These are phyloP conservation scores for Saccharomycopsis javanensis DNA, from an alignment of 805 yeast genomes.

Conservation along the genomic window DNA sequence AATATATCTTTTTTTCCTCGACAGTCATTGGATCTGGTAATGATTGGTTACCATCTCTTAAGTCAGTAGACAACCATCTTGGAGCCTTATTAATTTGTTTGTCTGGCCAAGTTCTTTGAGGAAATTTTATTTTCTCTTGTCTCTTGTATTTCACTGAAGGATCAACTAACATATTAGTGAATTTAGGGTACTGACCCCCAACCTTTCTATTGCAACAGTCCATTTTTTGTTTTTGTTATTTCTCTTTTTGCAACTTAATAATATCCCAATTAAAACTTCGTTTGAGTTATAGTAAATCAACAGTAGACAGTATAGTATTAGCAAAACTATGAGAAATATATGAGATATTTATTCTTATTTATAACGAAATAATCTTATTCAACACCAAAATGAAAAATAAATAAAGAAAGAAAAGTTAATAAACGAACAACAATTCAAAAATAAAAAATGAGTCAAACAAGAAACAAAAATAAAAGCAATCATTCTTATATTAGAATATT, in stretches of 20 bases:
- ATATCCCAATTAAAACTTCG: too few relatives aligned
- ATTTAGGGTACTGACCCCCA: conserved; percentile 16
- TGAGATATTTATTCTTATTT: background rate
- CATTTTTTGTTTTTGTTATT: conserved; percentile 5
- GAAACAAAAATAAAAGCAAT: background rate
- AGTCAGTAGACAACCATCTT: conserved; percentile 71
- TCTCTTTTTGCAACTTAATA: background rate
- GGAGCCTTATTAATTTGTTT: conserved; percentile 61
- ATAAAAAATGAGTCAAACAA: background rate
- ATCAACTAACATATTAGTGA: conserved; percentile 48
- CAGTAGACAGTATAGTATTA: too few relatives aligned
- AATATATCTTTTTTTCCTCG: conserved; percentile 63
- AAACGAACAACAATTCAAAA: background rate
- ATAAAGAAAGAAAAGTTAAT: background rate
- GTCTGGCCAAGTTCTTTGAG: conserved; percentile 65
- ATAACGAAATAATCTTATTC: background rate
- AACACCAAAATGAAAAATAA: background rate
- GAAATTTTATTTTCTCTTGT: conserved; percentile 44
- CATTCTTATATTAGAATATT: background rate
- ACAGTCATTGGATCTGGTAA: conserved; percentile 77
- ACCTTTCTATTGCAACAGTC: conserved; percentile 16
- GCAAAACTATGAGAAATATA: too few relatives aligned
- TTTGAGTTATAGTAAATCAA: too few relatives aligned
- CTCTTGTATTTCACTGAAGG: conserved; percentile 56
- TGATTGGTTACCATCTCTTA: conserved; percentile 76